Evolutionary conservation across 345 rosid genomes (phyloP).

Genomic region (Erucastrum elatum): DNA sequence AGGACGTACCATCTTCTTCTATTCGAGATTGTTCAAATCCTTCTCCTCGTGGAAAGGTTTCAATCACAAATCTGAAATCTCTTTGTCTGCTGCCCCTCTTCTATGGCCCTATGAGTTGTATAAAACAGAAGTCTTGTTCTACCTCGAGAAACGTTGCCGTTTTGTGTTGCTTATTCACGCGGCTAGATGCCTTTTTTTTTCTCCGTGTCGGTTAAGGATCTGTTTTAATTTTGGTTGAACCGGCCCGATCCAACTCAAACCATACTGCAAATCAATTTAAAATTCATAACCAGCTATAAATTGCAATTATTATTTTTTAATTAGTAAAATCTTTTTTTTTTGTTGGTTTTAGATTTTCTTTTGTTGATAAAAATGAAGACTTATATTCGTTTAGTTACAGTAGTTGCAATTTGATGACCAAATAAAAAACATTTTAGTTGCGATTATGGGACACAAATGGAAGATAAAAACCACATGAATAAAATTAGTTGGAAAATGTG

Average conservation of each 20-base stretch:
- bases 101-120: neutral
- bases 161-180: neutral
- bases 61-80: slow-evolving; percentile 25
- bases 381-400: neutral
- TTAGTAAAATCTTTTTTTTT: too few species aligned
- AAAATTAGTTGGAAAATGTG: neutral
- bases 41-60: neutral
- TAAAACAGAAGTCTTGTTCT: neutral
- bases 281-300: neutral
- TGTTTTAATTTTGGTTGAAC: neutral
- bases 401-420: neutral
- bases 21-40: too few species aligned
- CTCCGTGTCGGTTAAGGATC: neutral
- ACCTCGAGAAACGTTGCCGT: slow-evolving; percentile 16
- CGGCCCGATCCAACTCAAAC: neutral
- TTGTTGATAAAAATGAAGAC: too few species aligned
- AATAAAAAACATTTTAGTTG: neutral
- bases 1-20: too few species aligned
- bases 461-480: neutral
- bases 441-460: neutral
- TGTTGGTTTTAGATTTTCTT: too few species aligned
- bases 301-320: too few species aligned
- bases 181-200: neutral
- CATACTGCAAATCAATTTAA: neutral
- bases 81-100: neutral